A percentile compares a stretch with the other conserved stretches of the same genome.
Conservation (phyloP, 805 yeast species). For the Starmerella stigmatis region DNA sequence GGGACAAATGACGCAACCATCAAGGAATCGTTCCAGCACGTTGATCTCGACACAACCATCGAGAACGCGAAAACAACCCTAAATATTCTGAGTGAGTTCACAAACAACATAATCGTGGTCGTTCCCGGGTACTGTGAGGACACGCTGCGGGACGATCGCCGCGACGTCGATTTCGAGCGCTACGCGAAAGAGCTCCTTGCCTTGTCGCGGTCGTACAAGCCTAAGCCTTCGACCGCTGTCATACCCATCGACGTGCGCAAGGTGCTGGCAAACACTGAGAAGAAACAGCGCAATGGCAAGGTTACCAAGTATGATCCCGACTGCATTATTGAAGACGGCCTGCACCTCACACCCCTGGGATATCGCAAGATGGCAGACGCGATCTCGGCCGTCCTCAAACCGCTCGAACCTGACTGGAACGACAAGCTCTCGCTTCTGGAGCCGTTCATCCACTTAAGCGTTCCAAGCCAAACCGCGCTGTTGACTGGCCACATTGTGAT, state of each 20-base stretch:
- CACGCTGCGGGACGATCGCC: background rate
- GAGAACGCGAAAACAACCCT: slow-evolving; percentile 36
- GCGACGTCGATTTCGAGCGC: background rate
- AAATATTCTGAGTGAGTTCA: slow-evolving; percentile 26
- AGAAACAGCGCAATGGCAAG: background rate
- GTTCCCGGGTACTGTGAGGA: slow-evolving; percentile 28
- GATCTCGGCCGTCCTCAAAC: background rate
- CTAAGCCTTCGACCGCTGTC: background rate
- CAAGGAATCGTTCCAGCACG: slow-evolving; percentile 37
- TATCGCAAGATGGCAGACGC: background rate
- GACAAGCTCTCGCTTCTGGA: background rate
- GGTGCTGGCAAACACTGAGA: background rate
- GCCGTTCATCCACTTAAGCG: background rate
- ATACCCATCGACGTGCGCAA: background rate
- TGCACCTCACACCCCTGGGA: background rate
- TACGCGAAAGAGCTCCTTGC: background rate
- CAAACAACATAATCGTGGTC: slow-evolving; percentile 46
- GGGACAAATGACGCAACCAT: slow-evolving; percentile 70
- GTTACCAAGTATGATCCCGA: slow-evolving; percentile 1
- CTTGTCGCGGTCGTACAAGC: no score
- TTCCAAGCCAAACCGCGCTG: background rate
- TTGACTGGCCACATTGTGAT: background rate
- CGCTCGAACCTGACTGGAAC: no score
- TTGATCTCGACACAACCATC: slow-evolving; percentile 41
- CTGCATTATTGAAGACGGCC: background rate